Evolutionary conservation across 2,329 filamentous ascomycete species (phyloP).

Genomic region (Penicillium glabrum): DNA sequence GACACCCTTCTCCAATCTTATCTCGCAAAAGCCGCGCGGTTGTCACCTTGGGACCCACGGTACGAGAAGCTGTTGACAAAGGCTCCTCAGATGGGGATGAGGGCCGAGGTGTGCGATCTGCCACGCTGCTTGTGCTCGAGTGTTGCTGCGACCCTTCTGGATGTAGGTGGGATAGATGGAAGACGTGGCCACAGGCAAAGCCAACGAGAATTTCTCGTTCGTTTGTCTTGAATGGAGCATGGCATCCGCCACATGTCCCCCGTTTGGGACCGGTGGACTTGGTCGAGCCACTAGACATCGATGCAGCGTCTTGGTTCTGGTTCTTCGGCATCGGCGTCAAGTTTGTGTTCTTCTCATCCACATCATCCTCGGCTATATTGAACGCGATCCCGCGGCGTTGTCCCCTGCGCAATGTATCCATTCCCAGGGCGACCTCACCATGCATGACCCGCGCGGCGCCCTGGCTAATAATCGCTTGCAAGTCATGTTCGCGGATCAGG

Average conservation of each 20-base stretch:
- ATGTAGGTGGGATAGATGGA: constrained; percentile 64
- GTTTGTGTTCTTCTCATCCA: constrained; percentile 9
- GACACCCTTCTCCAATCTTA: constrained; percentile 54
- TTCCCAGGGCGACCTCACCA: constrained; percentile 82
- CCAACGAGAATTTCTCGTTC: constrained; percentile 60
- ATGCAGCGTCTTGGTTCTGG: constrained; percentile 11
- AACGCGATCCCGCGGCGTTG: constrained; percentile 88
- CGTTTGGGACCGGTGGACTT: constrained; percentile 9
- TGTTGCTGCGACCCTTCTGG: constrained; percentile 26
- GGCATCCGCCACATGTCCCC: constrained; percentile 41
- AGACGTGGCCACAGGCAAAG: constrained; percentile 69
- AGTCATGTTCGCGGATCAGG: constrained; percentile 93
- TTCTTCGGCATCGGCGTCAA: constrained; percentile 13
- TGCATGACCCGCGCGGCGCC: constrained; percentile 84
- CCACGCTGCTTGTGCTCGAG: constrained; percentile 19
- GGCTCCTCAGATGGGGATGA: constrained; percentile 28
- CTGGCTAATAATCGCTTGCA: constrained; percentile 87
- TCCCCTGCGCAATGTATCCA: constrained; percentile 75
- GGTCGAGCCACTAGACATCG: constrained; percentile 6
- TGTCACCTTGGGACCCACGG: constrained; percentile 83
- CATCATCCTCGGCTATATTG: constrained; percentile 57
- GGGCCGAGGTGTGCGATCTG: constrained; percentile 22
- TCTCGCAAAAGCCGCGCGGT: constrained; percentile 77
- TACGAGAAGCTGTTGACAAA: constrained; percentile 43
- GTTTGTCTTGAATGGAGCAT: constrained; percentile 37